These are phyloP conservation scores for Eutypa lata DNA, from an alignment of 2,329 filamentous ascomycete species.

Conservation along the genomic window DNA sequence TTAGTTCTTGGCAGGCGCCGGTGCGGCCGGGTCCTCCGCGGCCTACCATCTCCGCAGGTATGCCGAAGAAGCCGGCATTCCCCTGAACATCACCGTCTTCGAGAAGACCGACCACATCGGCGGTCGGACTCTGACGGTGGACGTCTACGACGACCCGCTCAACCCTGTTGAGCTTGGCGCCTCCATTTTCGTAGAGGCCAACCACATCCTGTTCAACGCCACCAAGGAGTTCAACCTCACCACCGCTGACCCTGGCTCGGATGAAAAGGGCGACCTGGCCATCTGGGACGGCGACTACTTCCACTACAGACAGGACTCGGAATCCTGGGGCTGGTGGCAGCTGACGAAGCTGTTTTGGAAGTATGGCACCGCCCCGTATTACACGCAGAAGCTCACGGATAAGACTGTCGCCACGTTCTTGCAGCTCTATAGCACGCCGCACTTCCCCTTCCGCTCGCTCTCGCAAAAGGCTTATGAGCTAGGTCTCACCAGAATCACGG, in stretches of 20 bases:
- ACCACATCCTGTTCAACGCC: constrained; percentile 76
- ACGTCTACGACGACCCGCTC: constrained; percentile 65
- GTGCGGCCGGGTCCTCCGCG: constrained; percentile 80
- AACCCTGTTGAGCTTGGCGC: constrained; percentile 82
- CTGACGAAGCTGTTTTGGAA: constrained; percentile 76
- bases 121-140: constrained; percentile 81
- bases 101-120: constrained; percentile 77
- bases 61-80: constrained; percentile 56
- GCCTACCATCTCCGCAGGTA: constrained; percentile 79
- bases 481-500: constrained; percentile 63
- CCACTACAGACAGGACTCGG: constrained; percentile 62
- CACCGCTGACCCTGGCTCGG: constrained; percentile 41
- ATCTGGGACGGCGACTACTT: constrained; percentile 83
- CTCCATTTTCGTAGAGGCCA: constrained; percentile 85
- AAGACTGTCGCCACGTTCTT: constrained; percentile 69
- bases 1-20: constrained; percentile 63
- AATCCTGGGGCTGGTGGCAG: constrained; percentile 72
- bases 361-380: constrained; percentile 77
- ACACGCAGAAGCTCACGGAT: constrained; percentile 70
- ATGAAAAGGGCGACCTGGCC: constrained; percentile 59
- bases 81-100: constrained; percentile 81
- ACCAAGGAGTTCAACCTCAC: constrained; percentile 68
- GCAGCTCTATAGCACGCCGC: constrained; percentile 73
- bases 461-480: constrained; percentile 65
- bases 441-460: constrained; percentile 81